Evolutionary conservation across 2,329 filamentous ascomycete genomes (phyloP).

Genomic region (Venturia nashicola): DNA sequence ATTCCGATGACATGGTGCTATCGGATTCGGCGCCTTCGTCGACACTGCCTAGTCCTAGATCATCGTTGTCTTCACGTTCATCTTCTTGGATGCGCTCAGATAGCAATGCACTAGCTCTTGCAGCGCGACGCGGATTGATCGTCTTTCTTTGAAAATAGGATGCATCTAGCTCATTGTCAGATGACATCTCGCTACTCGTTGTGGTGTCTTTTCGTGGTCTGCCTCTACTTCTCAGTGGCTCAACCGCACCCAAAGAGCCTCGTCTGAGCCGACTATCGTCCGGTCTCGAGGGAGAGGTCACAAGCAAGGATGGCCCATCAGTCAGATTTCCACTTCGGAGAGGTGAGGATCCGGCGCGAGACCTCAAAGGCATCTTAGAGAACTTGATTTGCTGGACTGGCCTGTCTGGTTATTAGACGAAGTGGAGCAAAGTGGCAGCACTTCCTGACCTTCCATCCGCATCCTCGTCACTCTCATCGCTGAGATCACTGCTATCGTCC

Average conservation of each 20-base stretch:
- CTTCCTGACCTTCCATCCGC: constrained; percentile 37
- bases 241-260: constrained; percentile 60
- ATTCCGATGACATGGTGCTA: constrained; percentile 26
- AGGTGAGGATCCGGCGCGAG: constrained; percentile 79
- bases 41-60: constrained; percentile 25
- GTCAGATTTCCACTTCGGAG: constrained; percentile 54
- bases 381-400: constrained; percentile 89
- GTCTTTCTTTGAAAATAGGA: constrained; percentile 52
- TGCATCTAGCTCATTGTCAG: constrained; percentile 66
- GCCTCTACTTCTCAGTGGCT: constrained; percentile 48
- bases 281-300: constrained; percentile 43
- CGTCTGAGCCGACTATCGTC: constrained; percentile 38
- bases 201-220: constrained; percentile 58
- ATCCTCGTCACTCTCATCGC: constrained; percentile 74
- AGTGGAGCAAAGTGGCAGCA: not conserved
- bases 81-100: constrained; percentile 42
- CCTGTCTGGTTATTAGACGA: constrained; percentile 21
- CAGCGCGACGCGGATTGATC: constrained; percentile 47
- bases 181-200: constrained; percentile 75
- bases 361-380: constrained; percentile 83
- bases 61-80: constrained; percentile 23
- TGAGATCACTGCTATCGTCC: constrained; percentile 74
- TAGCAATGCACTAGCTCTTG: constrained; percentile 41
- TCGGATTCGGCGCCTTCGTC: constrained; percentile 27
- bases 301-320: constrained; percentile 39